Evolutionary conservation across 805 yeast species (phyloP), one percentile per base, ranked within the genome.

Genomic region (Metschnikowia rubicola): DNA sequence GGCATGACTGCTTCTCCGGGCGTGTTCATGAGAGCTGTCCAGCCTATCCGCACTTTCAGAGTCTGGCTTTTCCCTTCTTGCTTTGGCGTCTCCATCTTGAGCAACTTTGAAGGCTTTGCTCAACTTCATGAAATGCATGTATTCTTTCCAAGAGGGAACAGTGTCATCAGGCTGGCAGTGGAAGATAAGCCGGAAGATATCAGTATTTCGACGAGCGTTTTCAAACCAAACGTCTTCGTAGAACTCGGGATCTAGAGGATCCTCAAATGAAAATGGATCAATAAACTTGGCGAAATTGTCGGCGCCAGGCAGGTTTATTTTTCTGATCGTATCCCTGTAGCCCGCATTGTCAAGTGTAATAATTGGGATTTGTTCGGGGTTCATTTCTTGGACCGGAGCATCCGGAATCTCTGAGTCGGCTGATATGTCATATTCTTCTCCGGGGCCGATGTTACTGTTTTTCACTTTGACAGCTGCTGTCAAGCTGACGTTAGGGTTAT

Each of bases 81-180:
- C 50, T 35, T 60, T 65, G 0, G 71, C 66, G 35, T 70, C 76
- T 35, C 62, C 63, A 21, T 58, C 58, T 50, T 73, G 77, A 6
- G 74, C 63, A 30, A 66, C 49, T 31, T 52, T 51, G 60, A 88
- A 88, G 0, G 86, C 89, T 15, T 75, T 71, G 41, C 73, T 74
- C 55, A 86, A 65, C 50, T 78, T 80, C 48, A 81, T 75, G 62
- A 74, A 86, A 28, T 77, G 81, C 62, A 88, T 91, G 64, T 89
- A 94, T 47, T 89, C 96, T 47, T 78, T 78, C 99, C 99, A 94
- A 0, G 90, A 78, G 21, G 75, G 75, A n/a, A 92, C 98, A 7
- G 80, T 74, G 63, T 92, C 89, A 65, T 94, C 99, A 0, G 99
- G 99, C 62, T 95, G 99, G 52, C 88, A 82, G 54, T 91, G 91